phyloP scores from a whole-genome alignment of 331 rosid species.

The Quercus lobata region DNA sequence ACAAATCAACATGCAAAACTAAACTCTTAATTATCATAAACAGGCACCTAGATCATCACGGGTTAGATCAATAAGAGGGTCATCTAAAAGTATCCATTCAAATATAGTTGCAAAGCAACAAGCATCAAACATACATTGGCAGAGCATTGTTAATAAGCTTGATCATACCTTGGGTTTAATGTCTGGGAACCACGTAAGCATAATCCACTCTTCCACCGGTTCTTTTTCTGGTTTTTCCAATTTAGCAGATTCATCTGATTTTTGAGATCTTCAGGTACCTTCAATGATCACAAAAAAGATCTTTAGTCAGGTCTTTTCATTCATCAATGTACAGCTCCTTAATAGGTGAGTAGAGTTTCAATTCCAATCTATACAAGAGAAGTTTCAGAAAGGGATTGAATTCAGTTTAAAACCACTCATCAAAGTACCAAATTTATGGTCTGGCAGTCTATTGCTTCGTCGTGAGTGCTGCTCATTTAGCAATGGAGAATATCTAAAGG shows the following conservation, averaged over 20 bases:
- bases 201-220: slow-evolving; percentile 5
- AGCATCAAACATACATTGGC: slow-evolving; percentile 77
- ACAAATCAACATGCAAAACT: not conserved
- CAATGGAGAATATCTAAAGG: slow-evolving; percentile 85
- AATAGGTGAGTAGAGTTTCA: slow-evolving; percentile 55
- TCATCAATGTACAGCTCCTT: slow-evolving; percentile 82
- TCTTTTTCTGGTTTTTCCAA: slow-evolving; percentile 13
- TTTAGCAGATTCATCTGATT: slow-evolving; percentile 11
- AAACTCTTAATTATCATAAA: slow-evolving; percentile 13
- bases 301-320: slow-evolving; percentile 78
- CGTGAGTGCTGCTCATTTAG: slow-evolving; percentile 93
- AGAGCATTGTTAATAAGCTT: slow-evolving; percentile 73
- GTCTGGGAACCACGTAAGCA: slow-evolving; percentile 61
- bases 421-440: slow-evolving; percentile 8
- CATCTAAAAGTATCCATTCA: slow-evolving; percentile 73
- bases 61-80: slow-evolving; percentile 64
- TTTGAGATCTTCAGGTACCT: slow-evolving; percentile 56
- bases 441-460: slow-evolving; percentile 71
- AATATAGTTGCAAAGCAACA: slow-evolving; percentile 78
- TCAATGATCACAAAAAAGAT: slow-evolving; percentile 66
- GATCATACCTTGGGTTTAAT: slow-evolving; percentile 52
- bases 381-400: not conserved
- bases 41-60: slow-evolving; percentile 84
- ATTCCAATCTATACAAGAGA: not conserved
- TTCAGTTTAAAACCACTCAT: not conserved